Base-by-base conservation (phyloP, 192 early-diverging fungal species). In the Mortierella hygrophila region DNA sequence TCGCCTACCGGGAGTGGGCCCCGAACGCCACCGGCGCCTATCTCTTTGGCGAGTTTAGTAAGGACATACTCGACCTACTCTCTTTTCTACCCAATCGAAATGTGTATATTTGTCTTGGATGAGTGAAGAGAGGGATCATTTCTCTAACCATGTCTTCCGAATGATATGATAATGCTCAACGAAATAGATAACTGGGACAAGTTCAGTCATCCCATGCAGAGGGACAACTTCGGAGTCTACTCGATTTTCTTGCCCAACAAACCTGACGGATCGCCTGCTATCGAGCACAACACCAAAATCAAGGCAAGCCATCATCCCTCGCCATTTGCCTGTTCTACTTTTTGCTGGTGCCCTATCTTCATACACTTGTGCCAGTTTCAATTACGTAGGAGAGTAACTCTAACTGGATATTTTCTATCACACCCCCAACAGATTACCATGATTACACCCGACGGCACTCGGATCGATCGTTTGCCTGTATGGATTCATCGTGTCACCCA, bases 1-100 rank as follows among this genome's bases (percentile, higher is more conserved):
- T 98, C 70, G 78, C 90, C 7, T 99, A 98, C 89, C 90, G 96
- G n/a, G 98, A 99, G 89, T 99, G 97, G 97, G 97, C 97, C 47
- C 98, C 98, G 10, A 94, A 93, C 63, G 97, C 95, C 11, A 83
- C 75, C 21, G 85, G 87, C 38, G 97, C 97, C 29, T 94, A 89
- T 75, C 91, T 99, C 44, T 92, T 98, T 78, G 98, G 98, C 47
- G 97, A 98, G 55, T 99, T 99, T 89, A 99, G 95, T 96, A 90
- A 63, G 70, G 13, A 40, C 42, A 47, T 35, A 18, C 23, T 42
- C 20, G 41, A 26, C 32, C n/a, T 26, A 0, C 11, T 55, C 11
- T 35, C 35, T 18, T 52, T 20, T 52, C 18, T 16, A 52, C 18
- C 26, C 32, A 10, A n/a, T 23, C 13, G 18, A 38, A 29, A 29